A percentile compares a stretch with the other conserved stretches of the same genome.
phyloP scores from a whole-genome alignment of 2,329 filamentous ascomycete genomes.

The Verticillium dahliae region DNA sequence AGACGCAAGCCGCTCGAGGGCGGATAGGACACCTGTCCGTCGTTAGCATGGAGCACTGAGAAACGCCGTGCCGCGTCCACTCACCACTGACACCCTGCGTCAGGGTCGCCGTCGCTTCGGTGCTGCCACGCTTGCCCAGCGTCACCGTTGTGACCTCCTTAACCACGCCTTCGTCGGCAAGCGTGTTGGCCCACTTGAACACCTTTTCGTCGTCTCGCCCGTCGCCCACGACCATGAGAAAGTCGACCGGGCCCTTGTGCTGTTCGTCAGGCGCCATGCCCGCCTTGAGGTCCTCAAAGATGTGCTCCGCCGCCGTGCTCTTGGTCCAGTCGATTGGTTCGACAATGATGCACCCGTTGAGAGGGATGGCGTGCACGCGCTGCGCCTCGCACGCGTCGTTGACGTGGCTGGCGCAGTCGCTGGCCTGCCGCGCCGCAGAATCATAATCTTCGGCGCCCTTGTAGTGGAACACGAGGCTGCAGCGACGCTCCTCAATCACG shows the following conservation, averaged over 20 bases:
- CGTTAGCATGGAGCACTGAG: background rate
- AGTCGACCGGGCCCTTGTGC: conserved; percentile 56
- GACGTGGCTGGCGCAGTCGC: conserved; percentile 89
- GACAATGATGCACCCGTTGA: conserved; percentile 75
- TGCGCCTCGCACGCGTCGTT: conserved; percentile 86
- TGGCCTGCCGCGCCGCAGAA: conserved; percentile 70
- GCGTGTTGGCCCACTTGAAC: conserved; percentile 86
- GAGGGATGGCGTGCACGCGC: conserved; percentile 74
- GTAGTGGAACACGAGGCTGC: conserved; percentile 87
- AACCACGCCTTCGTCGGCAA: conserved; percentile 53
- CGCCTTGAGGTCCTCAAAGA: conserved; percentile 55
- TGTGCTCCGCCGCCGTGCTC: conserved; percentile 69
- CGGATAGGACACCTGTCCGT: background rate
- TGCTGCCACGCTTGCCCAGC: conserved; percentile 71
- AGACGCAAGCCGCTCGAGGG: background rate
- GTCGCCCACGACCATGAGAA: conserved; percentile 84
- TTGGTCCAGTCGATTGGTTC: conserved; percentile 87
- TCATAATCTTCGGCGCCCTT: conserved; percentile 73
- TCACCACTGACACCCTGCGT: conserved; percentile 88
- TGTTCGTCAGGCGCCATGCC: conserved; percentile 24
- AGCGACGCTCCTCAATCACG: conserved; percentile 84
- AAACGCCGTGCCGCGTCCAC: conserved; percentile 20
- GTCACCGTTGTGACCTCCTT: conserved; percentile 77
- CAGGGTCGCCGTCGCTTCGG: conserved; percentile 76
- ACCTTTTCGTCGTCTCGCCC: conserved; percentile 90